Percentiles rank a stretch among this genome's conserved stretches.
These are phyloP conservation scores for Extremus antarcticus DNA, from an alignment of 495 filamentous ascomycete genomes.

Conservation along the genomic window DNA sequence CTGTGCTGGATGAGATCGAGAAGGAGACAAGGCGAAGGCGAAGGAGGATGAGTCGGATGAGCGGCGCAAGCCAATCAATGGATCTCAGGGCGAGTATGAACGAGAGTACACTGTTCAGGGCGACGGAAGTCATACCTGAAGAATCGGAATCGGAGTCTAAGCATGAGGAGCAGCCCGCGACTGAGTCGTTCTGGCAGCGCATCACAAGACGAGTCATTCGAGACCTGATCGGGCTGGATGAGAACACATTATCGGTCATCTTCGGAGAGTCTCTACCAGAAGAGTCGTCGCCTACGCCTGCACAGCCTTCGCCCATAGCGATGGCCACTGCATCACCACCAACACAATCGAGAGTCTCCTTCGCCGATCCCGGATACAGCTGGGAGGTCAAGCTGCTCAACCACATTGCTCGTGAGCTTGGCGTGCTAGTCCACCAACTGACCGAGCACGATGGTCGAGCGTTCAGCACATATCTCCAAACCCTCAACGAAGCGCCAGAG, in stretches of 20 bases:
- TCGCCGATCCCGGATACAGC: constrained; percentile 17
- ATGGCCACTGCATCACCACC: constrained; percentile 18
- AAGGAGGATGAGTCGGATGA: constrained; percentile 32
- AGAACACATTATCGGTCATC: constrained; percentile 67
- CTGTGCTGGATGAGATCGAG: constrained; percentile 79
- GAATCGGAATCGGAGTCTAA: constrained; percentile 1
- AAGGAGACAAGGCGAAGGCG: constrained; percentile 60
- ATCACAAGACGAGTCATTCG: constrained; percentile 78
- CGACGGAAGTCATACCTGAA: not conserved
- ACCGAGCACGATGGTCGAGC: constrained; percentile 66
- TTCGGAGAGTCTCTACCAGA: constrained; percentile 73
- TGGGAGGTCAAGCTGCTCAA: constrained; percentile 75
- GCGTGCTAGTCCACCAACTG: constrained; percentile 68
- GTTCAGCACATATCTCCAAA: constrained; percentile 58
- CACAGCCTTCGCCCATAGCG: constrained; percentile 13
- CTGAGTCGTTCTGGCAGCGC: constrained; percentile 64
- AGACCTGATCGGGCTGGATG: constrained; percentile 86
- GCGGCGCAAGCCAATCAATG: constrained; percentile 21
- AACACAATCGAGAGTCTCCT: constrained; percentile 8
- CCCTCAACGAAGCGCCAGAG: constrained; percentile 27
- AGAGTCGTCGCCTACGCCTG: constrained; percentile 36
- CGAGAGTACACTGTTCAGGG: not conserved
- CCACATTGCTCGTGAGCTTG: constrained; percentile 76
- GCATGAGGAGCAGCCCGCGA: constrained; percentile 3
- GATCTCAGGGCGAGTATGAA: constrained; percentile 13